Conservation (phyloP, 139 green algal species). For the Trebouxia sp. region DNA sequence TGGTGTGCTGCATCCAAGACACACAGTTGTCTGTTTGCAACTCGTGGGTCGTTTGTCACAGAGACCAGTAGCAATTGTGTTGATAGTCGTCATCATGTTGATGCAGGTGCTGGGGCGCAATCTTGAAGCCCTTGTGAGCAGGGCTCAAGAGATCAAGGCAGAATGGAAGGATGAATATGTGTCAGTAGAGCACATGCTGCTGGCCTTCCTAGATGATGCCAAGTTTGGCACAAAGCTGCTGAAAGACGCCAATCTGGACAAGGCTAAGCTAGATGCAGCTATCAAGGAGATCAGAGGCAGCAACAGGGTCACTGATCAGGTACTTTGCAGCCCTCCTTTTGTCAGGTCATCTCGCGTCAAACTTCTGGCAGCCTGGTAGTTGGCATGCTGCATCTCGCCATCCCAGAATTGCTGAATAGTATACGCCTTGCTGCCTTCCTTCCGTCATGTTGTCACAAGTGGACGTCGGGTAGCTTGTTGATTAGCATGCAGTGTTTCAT, state of each 20-base stretch:
- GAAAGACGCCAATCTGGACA: conserved; percentile 63
- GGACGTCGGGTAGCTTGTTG: too few relatives aligned
- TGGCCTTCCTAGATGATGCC: conserved; percentile 81
- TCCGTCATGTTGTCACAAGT: too few relatives aligned
- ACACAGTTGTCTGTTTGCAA: too few relatives aligned
- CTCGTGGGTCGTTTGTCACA: too few relatives aligned
- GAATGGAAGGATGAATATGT: conserved; percentile 86
- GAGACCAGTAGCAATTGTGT: neutral
- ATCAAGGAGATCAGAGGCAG: conserved; percentile 70
- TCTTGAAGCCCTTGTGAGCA: conserved; percentile 86
- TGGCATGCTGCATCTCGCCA: too few relatives aligned
- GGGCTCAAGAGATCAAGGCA: conserved; percentile 71
- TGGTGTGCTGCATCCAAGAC: too few relatives aligned
- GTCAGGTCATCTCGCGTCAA: too few relatives aligned
- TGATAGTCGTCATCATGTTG: neutral
- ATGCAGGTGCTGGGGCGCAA: conserved; percentile 88
- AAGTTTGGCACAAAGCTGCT: conserved; percentile 77
- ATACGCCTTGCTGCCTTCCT: too few relatives aligned
- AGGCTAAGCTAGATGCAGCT: conserved; percentile 71
- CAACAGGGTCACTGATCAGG: conserved; percentile 69
- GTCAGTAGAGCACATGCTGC: conserved; percentile 93
- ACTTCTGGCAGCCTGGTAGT: too few relatives aligned
- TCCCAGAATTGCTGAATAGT: too few relatives aligned
- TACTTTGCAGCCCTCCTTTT: neutral
- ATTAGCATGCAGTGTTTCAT: too few relatives aligned